phyloP scores from a whole-genome alignment of 2,329 filamentous ascomycete species.

The Fusarium temperatum region DNA sequence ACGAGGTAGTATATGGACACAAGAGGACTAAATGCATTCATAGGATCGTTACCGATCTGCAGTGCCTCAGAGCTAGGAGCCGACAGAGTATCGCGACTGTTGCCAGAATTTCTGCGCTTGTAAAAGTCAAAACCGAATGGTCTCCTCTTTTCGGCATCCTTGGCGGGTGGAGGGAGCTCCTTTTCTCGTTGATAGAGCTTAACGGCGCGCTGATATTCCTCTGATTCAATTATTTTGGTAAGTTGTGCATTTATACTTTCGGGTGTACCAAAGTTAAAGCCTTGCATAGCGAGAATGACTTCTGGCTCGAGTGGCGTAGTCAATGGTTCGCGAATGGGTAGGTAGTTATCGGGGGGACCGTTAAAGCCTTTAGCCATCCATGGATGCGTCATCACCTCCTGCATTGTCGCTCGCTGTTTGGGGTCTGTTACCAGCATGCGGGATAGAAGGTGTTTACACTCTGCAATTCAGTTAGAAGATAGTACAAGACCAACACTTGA shows the following conservation, averaged over 20 bases:
- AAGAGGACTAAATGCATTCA: conserved; percentile 92
- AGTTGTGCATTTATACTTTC: conserved; percentile 86
- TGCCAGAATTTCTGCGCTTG: conserved; percentile 88
- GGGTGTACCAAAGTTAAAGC: conserved; percentile 93
- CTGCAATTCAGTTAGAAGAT: conserved; percentile 61
- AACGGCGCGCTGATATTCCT: conserved; percentile 91
- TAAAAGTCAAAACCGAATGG: conserved; percentile 96
- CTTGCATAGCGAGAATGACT: conserved; percentile 93
- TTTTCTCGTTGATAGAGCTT: conserved; percentile 73
- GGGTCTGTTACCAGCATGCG: conserved; percentile 97
- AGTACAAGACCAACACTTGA: neutral
- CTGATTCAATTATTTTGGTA: conserved; percentile 86
- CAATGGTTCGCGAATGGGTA: conserved; percentile 86
- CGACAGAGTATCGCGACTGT: conserved; percentile 85
- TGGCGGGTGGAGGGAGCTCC: conserved; percentile 65
- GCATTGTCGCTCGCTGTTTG: conserved; percentile 82
- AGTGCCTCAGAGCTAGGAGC: conserved; percentile 88
- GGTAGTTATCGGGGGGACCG: conserved; percentile 85
- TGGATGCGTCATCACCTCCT: conserved; percentile 92
- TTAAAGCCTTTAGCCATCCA: conserved; percentile 96
- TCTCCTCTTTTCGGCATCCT: conserved; percentile 81
- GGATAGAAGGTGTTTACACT: conserved; percentile 92
- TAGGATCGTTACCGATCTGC: conserved; percentile 81
- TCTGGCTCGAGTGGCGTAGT: conserved; percentile 82
- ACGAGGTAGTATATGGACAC: conserved; percentile 96